Percentiles rank a stretch among this genome's conserved stretches.
These are phyloP conservation scores for Trichoderma afroharzianum DNA, from an alignment of 2,329 filamentous ascomycete species.

Conservation along the genomic window DNA sequence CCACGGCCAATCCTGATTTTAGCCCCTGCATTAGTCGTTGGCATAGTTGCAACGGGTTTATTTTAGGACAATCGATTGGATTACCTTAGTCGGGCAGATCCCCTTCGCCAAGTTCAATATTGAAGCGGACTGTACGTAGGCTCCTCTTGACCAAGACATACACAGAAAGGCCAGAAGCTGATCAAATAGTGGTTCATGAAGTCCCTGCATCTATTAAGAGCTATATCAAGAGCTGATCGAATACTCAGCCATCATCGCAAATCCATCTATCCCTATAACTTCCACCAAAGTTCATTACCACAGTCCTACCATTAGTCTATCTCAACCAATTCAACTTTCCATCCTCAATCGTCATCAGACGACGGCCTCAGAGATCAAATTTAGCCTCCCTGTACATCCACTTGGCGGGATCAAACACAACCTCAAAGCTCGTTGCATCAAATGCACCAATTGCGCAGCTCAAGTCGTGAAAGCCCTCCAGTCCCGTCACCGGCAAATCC, in stretches of 20 bases:
- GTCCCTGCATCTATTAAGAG: background rate
- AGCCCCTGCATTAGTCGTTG: background rate
- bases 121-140: background rate
- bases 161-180: background rate
- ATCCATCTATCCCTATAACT: background rate
- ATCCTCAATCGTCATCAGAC: background rate
- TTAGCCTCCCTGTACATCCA: constrained; percentile 49
- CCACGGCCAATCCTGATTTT: background rate
- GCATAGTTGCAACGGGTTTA: background rate
- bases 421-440: constrained; percentile 64
- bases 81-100: background rate
- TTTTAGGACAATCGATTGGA: background rate
- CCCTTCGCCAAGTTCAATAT: background rate
- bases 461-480: constrained; percentile 69
- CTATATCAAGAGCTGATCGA: background rate
- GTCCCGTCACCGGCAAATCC: constrained; percentile 60
- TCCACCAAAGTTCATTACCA: background rate
- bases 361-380: constrained; percentile 16
- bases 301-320: background rate
- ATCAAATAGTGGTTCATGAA: background rate
- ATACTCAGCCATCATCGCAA: background rate
- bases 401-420: constrained; percentile 55
- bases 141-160: background rate
- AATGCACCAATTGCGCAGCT: constrained; percentile 69
- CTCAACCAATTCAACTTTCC: background rate